Evolutionary conservation across 306 rosid genomes (phyloP).

Genomic region (Prunus davidiana): DNA sequence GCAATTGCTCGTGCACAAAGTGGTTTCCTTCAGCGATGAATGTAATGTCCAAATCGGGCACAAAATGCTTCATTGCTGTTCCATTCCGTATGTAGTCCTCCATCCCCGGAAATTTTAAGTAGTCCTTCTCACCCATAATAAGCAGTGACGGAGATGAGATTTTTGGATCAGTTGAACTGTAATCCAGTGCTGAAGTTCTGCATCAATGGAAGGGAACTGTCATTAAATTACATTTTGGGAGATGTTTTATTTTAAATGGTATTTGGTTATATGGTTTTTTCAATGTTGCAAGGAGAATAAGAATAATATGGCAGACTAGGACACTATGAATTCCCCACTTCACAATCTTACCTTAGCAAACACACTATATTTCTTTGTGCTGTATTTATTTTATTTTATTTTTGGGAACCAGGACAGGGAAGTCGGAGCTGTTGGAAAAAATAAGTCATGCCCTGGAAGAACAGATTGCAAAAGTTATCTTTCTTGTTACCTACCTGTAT

Average conservation of each 20-base stretch:
- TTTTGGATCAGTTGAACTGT: slow-evolving; percentile 38
- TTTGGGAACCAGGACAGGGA: too few relatives aligned
- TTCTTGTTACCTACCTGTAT: slow-evolving; percentile 31
- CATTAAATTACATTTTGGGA: not conserved
- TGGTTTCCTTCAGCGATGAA: slow-evolving; percentile 55
- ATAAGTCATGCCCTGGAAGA: not conserved
- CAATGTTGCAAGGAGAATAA: too few relatives aligned
- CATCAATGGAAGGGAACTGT: not conserved
- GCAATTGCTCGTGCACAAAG: slow-evolving; percentile 55
- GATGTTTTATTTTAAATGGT: not conserved
- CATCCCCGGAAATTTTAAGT: slow-evolving; percentile 35
- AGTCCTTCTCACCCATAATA: slow-evolving; percentile 53
- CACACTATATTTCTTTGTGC: too few relatives aligned
- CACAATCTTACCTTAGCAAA: not conserved
- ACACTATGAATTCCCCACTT: too few relatives aligned
- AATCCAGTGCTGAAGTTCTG: slow-evolving; percentile 25
- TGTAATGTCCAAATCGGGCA: slow-evolving; percentile 43
- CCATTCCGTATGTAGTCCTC: slow-evolving; percentile 49
- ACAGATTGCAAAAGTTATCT: not conserved
- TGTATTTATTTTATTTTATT: too few relatives aligned
- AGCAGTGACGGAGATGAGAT: slow-evolving; percentile 42
- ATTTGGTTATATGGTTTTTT: not conserved
- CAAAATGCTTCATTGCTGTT: slow-evolving; percentile 37
- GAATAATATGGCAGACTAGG: too few relatives aligned
- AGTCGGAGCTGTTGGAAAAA: too few relatives aligned